Evolutionary conservation across 768 basidiomycete genomes (phyloP).

Genomic region (Russula abietina): DNA sequence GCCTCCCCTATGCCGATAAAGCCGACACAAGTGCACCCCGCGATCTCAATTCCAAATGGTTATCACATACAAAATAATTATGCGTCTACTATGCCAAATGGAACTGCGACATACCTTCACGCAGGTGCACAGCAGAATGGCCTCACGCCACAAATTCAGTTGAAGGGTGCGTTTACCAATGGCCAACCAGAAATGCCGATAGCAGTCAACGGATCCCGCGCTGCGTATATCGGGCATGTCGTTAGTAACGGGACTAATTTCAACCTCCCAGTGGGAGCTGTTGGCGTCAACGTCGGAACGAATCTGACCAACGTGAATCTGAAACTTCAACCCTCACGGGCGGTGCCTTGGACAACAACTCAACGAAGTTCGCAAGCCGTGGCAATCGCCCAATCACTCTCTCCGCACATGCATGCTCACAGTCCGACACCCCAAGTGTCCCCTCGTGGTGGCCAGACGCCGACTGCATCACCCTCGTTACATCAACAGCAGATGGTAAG

Average conservation of each 20-base stretch:
- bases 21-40: slow-evolving; percentile 40
- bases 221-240: slow-evolving; percentile 37
- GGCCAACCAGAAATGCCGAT: slow-evolving; percentile 27
- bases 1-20: slow-evolving; percentile 44
- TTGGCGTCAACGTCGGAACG: slow-evolving; percentile 28
- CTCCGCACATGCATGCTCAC: slow-evolving; percentile 31
- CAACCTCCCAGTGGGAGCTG: slow-evolving; percentile 31
- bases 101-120: slow-evolving; percentile 31
- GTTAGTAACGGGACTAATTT: slow-evolving; percentile 35
- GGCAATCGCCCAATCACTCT: slow-evolving; percentile 29
- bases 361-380: slow-evolving; percentile 27
- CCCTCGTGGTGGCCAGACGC: slow-evolving; percentile 29
- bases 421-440: slow-evolving; percentile 30
- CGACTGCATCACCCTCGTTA: slow-evolving; percentile 32
- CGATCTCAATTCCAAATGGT: slow-evolving; percentile 37
- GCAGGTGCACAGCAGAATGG: slow-evolving; percentile 35
- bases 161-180: slow-evolving; percentile 47
- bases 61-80: slow-evolving; percentile 36
- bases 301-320: slow-evolving; percentile 42
- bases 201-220: slow-evolving; percentile 26
- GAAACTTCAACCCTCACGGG: slow-evolving; percentile 37
- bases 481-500: slow-evolving; percentile 33
- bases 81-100: slow-evolving; percentile 39
- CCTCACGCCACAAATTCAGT: slow-evolving; percentile 57
- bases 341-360: slow-evolving; percentile 36